Percentiles rank a stretch among this genome's conserved stretches.
Conservation (phyloP, 176 grass and related monocot species). For the Elymus sibiricus region DNA sequence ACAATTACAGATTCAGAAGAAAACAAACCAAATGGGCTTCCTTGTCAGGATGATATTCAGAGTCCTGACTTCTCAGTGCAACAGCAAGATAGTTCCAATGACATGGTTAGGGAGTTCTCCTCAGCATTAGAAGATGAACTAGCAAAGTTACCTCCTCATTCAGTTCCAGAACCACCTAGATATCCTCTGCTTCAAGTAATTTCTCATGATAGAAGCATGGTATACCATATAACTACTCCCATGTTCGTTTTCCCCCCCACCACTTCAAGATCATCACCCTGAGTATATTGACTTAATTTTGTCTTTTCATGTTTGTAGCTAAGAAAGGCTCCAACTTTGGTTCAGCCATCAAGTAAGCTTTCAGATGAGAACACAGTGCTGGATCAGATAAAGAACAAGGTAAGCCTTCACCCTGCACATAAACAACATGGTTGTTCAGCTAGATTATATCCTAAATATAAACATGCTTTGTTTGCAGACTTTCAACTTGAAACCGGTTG, state of each 20-base stretch:
- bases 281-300: not conserved
- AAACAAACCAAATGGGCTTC: conserved; percentile 14
- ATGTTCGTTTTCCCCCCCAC: not conserved
- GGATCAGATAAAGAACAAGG: conserved; percentile 91
- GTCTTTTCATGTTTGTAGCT: conserved; percentile 40
- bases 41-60: not conserved
- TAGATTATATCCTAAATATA: not conserved
- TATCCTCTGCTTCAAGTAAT: conserved; percentile 65
- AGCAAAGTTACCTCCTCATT: conserved; percentile 21
- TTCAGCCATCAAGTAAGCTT: conserved; percentile 56
- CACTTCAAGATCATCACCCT: conserved; percentile 7
- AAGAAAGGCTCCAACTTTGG: conserved; percentile 59
- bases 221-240: conserved; percentile 20
- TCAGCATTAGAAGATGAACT: conserved; percentile 40
- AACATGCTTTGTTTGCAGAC: conserved; percentile 50
- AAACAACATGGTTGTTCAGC: not conserved
- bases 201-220: conserved; percentile 89
- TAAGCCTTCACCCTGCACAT: conserved; percentile 19
- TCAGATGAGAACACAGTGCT: conserved; percentile 53
- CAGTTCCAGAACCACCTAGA: conserved; percentile 43
- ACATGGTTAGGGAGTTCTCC: conserved; percentile 20
- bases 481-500: conserved; percentile 73
- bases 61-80: not conserved
- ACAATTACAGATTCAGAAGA: conserved; percentile 17
- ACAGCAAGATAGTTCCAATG: not conserved